phyloP scores from a whole-genome alignment of 2,329 filamentous ascomycete species.

The Colletotrichum liaoningense region DNA sequence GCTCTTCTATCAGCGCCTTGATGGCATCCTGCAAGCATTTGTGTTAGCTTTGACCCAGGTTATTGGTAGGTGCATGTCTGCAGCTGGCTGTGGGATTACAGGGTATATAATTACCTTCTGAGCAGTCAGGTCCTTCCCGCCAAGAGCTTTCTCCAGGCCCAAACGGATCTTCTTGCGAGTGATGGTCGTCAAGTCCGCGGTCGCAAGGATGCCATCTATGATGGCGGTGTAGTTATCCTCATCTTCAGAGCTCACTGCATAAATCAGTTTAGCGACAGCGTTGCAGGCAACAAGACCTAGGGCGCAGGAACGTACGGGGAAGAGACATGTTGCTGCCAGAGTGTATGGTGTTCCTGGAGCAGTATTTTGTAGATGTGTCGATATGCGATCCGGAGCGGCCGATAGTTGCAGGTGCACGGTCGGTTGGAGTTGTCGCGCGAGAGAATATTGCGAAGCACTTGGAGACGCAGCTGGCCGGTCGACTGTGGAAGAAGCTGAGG shows the following conservation, averaged over 20 bases:
- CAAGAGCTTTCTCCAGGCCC: conserved; percentile 64
- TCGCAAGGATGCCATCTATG: conserved; percentile 69
- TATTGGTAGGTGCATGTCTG: not conserved
- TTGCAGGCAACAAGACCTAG: not conserved
- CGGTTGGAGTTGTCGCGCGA: not conserved
- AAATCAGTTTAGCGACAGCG: not conserved
- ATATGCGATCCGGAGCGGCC: not conserved
- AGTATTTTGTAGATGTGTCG: not conserved
- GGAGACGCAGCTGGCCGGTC: conserved; percentile 4
- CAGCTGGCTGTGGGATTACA: not conserved
- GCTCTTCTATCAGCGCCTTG: conserved; percentile 77
- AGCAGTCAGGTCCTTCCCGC: conserved; percentile 67
- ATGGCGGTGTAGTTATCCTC: conserved; percentile 64
- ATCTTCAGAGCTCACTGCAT: conserved; percentile 62
- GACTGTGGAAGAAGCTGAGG: conserved; percentile 6
- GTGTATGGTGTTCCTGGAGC: not conserved
- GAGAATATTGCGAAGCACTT: not conserved
- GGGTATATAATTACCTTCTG: conserved; percentile 61
- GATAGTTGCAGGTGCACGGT: not conserved
- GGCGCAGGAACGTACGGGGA: conserved; percentile 17
- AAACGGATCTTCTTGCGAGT: conserved; percentile 72
- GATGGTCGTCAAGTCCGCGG: conserved; percentile 70
- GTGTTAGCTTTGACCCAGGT: not conserved
- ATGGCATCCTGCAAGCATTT: conserved; percentile 67
- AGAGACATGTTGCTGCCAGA: conserved; percentile 31